Base-by-base conservation (phyloP, 805 yeast genomes). In the Hanseniaspora clermontiae region DNA sequence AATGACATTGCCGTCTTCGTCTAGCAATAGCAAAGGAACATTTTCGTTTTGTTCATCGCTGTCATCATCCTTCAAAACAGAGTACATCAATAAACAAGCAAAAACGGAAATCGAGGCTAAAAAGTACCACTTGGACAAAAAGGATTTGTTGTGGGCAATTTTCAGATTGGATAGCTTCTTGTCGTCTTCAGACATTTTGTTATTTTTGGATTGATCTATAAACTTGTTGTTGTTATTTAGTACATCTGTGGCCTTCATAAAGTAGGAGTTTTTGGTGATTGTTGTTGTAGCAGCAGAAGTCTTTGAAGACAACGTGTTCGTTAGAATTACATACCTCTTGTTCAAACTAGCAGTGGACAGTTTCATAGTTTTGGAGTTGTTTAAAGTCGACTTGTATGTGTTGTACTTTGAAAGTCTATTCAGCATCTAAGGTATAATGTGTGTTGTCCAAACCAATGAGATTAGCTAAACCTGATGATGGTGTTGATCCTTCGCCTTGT, bases 91-190 rank as follows among this genome's bases (percentile, higher is more conserved):
- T 6, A 53, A 24, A 43, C 43, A 27, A 19, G 57, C 57, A 39
- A 53, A 53, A 27, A 53, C 43, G 8, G 57, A 53, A 11, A 53
- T 53, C 7, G 57, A 53, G 5, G 57, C 57, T 32, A 53, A 24
- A 17, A 53, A 53, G 37, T 53, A 53, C 57, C 57, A 53, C 37
- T 53, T 53, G 9, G 57, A 53, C 19, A 53, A 39, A 20, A 53
- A 46, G 3, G 57, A 53, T 31, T 46, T 53, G n/a, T 37, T 39
- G 3, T 39, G 31, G 12, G 20, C 10, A 17, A 32, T 8, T 2
- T 34, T 34, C 46, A 51, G 42, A 1, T 19, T 39, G 5, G 40
- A 34, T 10, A 53, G 31, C 6, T 45, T 46, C 10, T 43, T 38
- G 24, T 53, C 57, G 14, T 53, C 47, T 7, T 51, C 55, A 34